Evolutionary conservation across 2,329 filamentous ascomycete species (phyloP).

Genomic region (Plectosphaerella cucumerina): DNA sequence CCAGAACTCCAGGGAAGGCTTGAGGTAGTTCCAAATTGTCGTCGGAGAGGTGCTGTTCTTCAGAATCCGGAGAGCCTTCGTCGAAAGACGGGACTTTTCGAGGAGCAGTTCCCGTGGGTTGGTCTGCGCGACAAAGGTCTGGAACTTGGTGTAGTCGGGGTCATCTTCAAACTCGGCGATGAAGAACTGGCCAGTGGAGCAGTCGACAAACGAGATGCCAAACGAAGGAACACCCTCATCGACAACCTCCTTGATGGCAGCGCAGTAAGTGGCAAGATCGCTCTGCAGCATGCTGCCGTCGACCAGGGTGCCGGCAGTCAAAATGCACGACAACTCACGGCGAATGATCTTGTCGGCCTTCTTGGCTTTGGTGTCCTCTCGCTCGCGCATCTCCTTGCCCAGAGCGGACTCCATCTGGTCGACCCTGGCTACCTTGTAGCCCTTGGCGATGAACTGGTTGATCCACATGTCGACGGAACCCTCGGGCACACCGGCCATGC

Average conservation of each 20-base stretch:
- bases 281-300: constrained; percentile 96
- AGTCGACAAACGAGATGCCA: constrained; percentile 90
- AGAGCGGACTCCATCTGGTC: constrained; percentile 96
- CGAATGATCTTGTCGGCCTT: constrained; percentile 90
- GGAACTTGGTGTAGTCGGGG: constrained; percentile 89
- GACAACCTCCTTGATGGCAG: constrained; percentile 83
- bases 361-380: constrained; percentile 53
- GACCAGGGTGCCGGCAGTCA: constrained; percentile 89
- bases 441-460: constrained; percentile 96
- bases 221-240: constrained; percentile 75
- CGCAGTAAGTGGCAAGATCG: constrained; percentile 95
- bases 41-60: constrained; percentile 94
- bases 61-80: constrained; percentile 85
- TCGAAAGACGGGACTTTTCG: constrained; percentile 81
- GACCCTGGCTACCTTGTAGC: constrained; percentile 93
- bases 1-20: constrained; percentile 86
- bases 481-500: constrained; percentile 97
- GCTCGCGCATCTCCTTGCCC: constrained; percentile 97
- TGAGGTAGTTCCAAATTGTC: constrained; percentile 93
- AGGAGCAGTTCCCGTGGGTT: constrained; percentile 83
- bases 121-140: constrained; percentile 92
- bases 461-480: constrained; percentile 95
- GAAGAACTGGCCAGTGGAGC: constrained; percentile 91
- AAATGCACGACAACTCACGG: constrained; percentile 82
- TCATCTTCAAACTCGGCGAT: constrained; percentile 92